Conservation (phyloP, 805 yeast species). For the Lipomyces japonicus region DNA sequence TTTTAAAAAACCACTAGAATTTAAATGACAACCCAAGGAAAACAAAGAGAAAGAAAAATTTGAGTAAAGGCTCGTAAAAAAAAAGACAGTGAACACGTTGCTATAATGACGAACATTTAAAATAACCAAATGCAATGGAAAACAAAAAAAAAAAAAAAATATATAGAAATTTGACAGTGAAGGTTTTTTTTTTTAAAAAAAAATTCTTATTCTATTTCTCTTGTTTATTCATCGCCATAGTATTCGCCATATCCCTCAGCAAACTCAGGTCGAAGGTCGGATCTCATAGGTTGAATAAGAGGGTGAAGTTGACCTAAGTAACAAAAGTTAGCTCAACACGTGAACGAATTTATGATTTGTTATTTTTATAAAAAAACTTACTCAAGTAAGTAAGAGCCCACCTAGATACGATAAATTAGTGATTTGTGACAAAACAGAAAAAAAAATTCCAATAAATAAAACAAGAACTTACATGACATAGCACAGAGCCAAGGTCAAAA, state of each 20-base stretch:
- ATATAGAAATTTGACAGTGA: neutral
- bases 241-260: conserved; percentile 37
- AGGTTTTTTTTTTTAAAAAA: no score
- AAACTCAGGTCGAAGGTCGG: conserved; percentile 78
- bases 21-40: no score
- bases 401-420: conserved; percentile 6
- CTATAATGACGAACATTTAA: neutral
- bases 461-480: conserved; percentile 48
- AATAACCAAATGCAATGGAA: neutral
- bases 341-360: neutral
- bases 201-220: neutral
- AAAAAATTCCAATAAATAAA: neutral
- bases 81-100: neutral
- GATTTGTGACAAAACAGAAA: neutral
- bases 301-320: conserved; percentile 66
- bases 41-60: no score
- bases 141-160: no score
- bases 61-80: neutral
- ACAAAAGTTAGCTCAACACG: conserved; percentile 11
- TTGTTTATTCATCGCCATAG: conserved; percentile 18
- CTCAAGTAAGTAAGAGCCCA: conserved; percentile 82
- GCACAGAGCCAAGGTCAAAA: conserved; percentile 64
- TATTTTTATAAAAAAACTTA: conserved; percentile 6
- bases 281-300: conserved; percentile 76
- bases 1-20: neutral